phyloP scores from a whole-genome alignment of 2,329 filamentous ascomycete species.

The Graphium sp. region DNA sequence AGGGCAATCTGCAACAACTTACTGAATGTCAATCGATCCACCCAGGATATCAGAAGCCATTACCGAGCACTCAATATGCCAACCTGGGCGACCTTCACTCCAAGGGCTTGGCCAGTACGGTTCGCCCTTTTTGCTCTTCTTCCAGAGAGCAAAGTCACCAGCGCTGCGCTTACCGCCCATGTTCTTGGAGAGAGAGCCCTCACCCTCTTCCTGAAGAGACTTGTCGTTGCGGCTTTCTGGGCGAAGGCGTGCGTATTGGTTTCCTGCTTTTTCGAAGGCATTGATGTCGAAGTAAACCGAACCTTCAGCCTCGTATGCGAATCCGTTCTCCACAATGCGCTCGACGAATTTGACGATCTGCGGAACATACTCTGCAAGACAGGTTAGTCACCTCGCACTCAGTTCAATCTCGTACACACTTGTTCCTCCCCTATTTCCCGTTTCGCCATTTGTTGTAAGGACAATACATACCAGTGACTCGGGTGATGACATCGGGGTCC shows the following conservation, averaged over 20 bases:
- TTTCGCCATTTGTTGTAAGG: too few species aligned
- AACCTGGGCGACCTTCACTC: slow-evolving; percentile 78
- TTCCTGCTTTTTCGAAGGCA: slow-evolving; percentile 69
- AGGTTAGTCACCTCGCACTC: too few species aligned
- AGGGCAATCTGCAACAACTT: too few species aligned
- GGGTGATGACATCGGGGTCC: slow-evolving; percentile 63
- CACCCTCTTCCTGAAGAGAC: slow-evolving; percentile 71
- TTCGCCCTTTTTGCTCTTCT: slow-evolving; percentile 80
- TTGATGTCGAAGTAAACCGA: slow-evolving; percentile 90
- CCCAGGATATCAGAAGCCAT: slow-evolving; percentile 89
- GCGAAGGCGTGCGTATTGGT: slow-evolving; percentile 70
- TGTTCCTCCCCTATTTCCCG: too few species aligned
- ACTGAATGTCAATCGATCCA: slow-evolving; percentile 52
- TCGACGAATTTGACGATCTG: slow-evolving; percentile 79
- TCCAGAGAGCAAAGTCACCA: slow-evolving; percentile 88
- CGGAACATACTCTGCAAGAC: slow-evolving; percentile 77
- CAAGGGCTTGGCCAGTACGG: slow-evolving; percentile 79
- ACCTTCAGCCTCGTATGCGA: slow-evolving; percentile 66
- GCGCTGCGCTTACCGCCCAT: slow-evolving; percentile 52
- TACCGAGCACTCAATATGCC: slow-evolving; percentile 94
- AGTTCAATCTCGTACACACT: too few species aligned
- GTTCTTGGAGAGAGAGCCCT: slow-evolving; percentile 58
- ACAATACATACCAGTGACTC: too few species aligned
- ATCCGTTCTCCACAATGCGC: slow-evolving; percentile 68
- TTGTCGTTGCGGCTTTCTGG: slow-evolving; percentile 78